A percentile compares a stretch with the other conserved stretches of the same genome.
phyloP scores from a whole-genome alignment of 2,329 filamentous ascomycete species.

The Hysterium pulicare region DNA sequence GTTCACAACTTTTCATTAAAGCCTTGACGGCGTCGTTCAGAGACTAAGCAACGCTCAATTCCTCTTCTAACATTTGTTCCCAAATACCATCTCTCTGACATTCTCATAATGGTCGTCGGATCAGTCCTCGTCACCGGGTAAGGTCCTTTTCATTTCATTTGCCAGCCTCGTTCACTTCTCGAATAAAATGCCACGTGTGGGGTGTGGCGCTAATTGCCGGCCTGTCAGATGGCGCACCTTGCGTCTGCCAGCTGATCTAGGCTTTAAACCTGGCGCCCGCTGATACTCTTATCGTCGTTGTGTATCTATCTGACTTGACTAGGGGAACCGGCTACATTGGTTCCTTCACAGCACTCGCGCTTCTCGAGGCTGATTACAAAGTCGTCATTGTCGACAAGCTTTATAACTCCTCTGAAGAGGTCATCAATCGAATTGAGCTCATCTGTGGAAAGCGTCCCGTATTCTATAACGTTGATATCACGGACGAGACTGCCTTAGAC shows the following conservation, averaged over 20 bases:
- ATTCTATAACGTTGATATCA: constrained; percentile 86
- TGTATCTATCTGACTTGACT: constrained; percentile 12
- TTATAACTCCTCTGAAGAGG: constrained; percentile 93
- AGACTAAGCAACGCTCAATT: too few relatives aligned
- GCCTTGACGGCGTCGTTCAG: too few relatives aligned
- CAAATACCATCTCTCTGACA: too few relatives aligned
- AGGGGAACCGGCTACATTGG: constrained; percentile 99
- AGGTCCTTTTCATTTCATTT: constrained; percentile 38
- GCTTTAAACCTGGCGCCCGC: constrained; percentile 13
- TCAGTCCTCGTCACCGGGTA: constrained; percentile 93
- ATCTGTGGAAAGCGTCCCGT: constrained; percentile 82
- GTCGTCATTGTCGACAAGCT: constrained; percentile 95
- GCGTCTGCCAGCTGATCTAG: constrained; percentile 5
- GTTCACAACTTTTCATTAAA: too few relatives aligned
- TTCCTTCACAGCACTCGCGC: constrained; percentile 88
- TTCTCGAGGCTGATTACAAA: constrained; percentile 92
- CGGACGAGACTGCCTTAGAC: constrained; percentile 77
- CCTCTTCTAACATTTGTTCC: too few relatives aligned
- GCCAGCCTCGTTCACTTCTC: neutral
- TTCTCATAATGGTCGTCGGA: constrained; percentile 66
- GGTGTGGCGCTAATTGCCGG: neutral
- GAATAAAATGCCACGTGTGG: neutral
- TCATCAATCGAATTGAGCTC: constrained; percentile 90
- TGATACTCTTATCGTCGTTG: constrained; percentile 17
- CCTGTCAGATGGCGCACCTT: neutral